A percentile compares a stretch with the other conserved stretches of the same genome.
Evolutionary conservation across 345 rosid species (phyloP).

Genomic region (Carallia brachiata): DNA sequence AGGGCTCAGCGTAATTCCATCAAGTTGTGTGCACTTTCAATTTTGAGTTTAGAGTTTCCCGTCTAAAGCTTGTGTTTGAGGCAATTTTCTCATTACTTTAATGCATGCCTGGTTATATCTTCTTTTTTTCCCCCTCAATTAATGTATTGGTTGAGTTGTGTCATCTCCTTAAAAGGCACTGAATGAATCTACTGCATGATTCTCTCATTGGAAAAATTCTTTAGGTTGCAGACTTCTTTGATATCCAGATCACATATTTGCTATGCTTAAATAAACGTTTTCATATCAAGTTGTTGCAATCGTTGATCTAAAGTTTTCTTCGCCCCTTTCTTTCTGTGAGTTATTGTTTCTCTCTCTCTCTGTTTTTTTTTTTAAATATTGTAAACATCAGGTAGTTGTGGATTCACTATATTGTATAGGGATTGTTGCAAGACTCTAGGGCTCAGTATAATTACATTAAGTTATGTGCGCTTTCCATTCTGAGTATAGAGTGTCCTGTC

Average conservation of each 20-base stretch:
- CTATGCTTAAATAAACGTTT: no score
- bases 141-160: neutral
- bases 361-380: no score
- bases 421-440: neutral
- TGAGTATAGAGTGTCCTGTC: neutral
- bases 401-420: no score
- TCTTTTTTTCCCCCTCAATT: constrained; percentile 1
- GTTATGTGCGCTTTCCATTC: neutral
- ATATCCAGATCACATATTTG: constrained; percentile 16
- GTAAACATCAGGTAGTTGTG: neutral
- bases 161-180: neutral
- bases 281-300: neutral
- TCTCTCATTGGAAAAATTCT: constrained; percentile 21
- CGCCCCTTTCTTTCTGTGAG: neutral
- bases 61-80: neutral
- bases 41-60: neutral
- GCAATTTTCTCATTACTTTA: neutral
- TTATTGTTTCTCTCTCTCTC: no score
- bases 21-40: neutral
- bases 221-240: constrained; percentile 84
- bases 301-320: neutral
- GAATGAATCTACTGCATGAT: constrained; percentile 3
- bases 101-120: neutral
- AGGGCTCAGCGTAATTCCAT: neutral
- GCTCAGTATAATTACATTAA: neutral